These are phyloP conservation scores for Suhomyces faveliae DNA, from an alignment of 805 yeast genomes.

Conservation along the genomic window DNA sequence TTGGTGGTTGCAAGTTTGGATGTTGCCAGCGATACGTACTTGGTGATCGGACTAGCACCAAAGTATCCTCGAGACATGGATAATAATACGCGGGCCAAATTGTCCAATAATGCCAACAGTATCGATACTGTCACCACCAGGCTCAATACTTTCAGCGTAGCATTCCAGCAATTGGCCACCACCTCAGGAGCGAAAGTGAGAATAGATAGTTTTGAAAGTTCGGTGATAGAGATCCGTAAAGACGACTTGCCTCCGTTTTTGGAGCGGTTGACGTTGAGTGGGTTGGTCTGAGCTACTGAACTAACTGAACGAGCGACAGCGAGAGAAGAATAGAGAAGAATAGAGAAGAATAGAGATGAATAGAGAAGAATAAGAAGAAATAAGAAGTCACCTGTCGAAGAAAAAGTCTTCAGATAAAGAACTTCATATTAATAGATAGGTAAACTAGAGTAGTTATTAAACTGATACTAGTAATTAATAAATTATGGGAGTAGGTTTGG, in stretches of 20 bases:
- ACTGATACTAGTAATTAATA: too few species aligned
- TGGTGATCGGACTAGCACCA: conserved; percentile 89
- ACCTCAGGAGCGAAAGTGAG: conserved; percentile 84
- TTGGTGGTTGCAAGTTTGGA: conserved; percentile 84
- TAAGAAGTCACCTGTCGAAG: too few species aligned
- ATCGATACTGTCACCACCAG: conserved; percentile 45
- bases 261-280: conserved; percentile 61
- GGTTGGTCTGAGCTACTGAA: conserved; percentile 4
- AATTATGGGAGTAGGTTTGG: too few species aligned
- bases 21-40: conserved; percentile 66
- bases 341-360: not conserved
- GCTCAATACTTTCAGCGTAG: conserved; percentile 81
- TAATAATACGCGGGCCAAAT: conserved; percentile 33
- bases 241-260: conserved; percentile 87
- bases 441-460: too few species aligned
- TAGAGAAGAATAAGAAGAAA: not conserved
- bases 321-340: too few species aligned
- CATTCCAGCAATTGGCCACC: conserved; percentile 84
- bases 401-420: too few species aligned
- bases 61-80: conserved; percentile 57
- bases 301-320: too few species aligned
- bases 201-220: conserved; percentile 92
- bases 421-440: too few species aligned
- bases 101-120: conserved; percentile 24
- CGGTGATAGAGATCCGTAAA: conserved; percentile 84